A percentile compares a stretch with the other conserved stretches of the same genome.
These are phyloP conservation scores for Ustilago sp. DNA, from an alignment of 1,284 basidiomycete species.

Conservation along the genomic window DNA sequence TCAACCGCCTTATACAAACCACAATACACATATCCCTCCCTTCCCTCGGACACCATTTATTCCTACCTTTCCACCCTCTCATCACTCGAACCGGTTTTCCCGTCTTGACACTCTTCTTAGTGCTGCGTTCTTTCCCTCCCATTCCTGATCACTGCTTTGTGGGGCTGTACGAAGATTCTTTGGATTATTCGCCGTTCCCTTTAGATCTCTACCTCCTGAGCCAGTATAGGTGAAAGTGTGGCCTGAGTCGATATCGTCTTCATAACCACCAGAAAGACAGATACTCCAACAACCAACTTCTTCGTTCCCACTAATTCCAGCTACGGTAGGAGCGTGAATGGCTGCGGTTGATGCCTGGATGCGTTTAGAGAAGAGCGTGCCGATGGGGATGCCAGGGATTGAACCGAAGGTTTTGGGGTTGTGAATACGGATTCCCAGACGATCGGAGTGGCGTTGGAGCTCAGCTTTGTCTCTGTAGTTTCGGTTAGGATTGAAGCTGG, in stretches of 20 bases:
- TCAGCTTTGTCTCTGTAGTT: neutral
- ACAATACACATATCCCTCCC: conserved; percentile 78
- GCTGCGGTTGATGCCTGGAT: conserved; percentile 53
- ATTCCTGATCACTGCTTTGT: conserved; percentile 82
- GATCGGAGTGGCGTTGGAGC: conserved; percentile 30
- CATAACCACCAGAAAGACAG: conserved; percentile 81
- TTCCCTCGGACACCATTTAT: conserved; percentile 64
- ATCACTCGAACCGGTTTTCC: conserved; percentile 83
- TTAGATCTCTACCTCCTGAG: conserved; percentile 81
- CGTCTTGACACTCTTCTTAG: conserved; percentile 78
- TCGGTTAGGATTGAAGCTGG: conserved; percentile 12
- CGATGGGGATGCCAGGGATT: conserved; percentile 70
- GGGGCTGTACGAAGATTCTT: conserved; percentile 84
- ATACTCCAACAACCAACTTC: conserved; percentile 80
- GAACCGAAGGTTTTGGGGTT: conserved; percentile 56
- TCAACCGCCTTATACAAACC: conserved; percentile 80
- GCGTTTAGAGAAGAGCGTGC: conserved; percentile 47
- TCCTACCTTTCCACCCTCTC: conserved; percentile 80
- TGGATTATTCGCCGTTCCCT: conserved; percentile 79
- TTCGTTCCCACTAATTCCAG: conserved; percentile 77
- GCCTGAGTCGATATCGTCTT: conserved; percentile 84
- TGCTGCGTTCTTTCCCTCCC: conserved; percentile 80
- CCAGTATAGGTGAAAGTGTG: conserved; percentile 78
- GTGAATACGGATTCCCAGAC: conserved; percentile 39
- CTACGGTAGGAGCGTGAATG: conserved; percentile 76